Evolutionary conservation across 148 eudicot species (phyloP), one percentile per base, ranked within the genome.

Genomic region (Silene latifolia): DNA sequence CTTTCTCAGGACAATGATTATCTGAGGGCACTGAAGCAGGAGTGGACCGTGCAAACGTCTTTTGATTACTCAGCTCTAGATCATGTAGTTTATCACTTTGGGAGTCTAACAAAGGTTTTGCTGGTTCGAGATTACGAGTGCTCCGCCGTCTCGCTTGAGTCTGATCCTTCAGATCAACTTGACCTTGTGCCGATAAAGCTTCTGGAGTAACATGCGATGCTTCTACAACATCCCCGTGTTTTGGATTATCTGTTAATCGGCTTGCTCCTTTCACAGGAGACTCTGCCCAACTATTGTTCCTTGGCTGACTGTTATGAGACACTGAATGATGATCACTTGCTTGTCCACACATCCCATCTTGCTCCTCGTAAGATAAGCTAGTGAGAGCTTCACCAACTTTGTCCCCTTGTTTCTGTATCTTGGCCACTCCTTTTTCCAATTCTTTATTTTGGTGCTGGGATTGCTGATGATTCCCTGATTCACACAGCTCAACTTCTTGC

Each of bases 401-500:
- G 32, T 64, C 67, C 51, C 24, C 18, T 3, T 29, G 54, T 76
- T 57, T 53, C 32, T 74, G 76, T 10, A 47, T 23, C 47, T 19
- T 35, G 61, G 56, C 15, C 48, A 23, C 39, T 73, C 29, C 47
- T 72, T 51, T 66, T 67, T 67, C 32, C 54, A 2, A 9, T 19
- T 9, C 12, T 7, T 54, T 57, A 21, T 11, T 53, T 27, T 75
- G 68, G 44, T 73, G 58, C 47, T 74, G 64, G 62, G 65, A 67
- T 18, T 48, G 48, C 42, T 18, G 71, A 63, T 47, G 51, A 48
- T 66, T 74, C 5, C 21, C 61, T 25, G 7, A 10, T 14, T 73
- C 67, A 74, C 23, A 74, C 39, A 48, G n/a, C 27, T 59, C 62
- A 24, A 53, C 44, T 74, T 47, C 47, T 74, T 44, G 58, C 27